Base-by-base conservation (phyloP, 495 filamentous ascomycete species). In the Xylaria flabelliformis region DNA sequence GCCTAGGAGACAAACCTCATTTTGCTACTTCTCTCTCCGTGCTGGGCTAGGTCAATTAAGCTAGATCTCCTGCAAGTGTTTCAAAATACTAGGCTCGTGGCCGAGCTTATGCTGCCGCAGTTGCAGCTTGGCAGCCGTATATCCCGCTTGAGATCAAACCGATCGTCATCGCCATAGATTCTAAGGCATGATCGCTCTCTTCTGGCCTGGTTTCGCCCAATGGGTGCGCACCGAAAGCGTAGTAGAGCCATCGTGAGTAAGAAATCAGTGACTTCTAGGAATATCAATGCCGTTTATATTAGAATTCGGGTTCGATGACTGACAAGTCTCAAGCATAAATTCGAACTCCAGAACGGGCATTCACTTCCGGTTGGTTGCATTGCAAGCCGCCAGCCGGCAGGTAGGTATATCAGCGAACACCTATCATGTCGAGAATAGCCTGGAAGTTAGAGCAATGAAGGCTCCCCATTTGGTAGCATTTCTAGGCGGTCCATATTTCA, bases 101-200 rank as follows among this genome's bases (percentile, higher is more conserved):
- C n/a, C 56, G 41, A 42, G 55, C 2, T 56, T 19, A 21, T 24
- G 46, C 53, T 48, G n/a, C 8, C 39, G 15, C 24, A 36, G 39
- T 69, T 68, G n/a, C 32, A 39, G 46, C 68, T 70, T 70, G 44
- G 68, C 68, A 21, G n/a, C n/a, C 15, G 17, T 53, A 50, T 53
- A 2, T 64, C 13, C 32, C 58, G 53, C 58, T 29, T 13, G 19
- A 53, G 5, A 56, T 42, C 26, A 44, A 53, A 41, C 58, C 1
- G 34, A 24, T 64, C 12, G 19, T 24, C 32, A 41, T 21, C 8
- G 19, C 42, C 12, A 32, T 21, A 29, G 41, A 17, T 39, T 26
- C 39, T 19, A 36, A 46, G 17, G 39, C 39, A 42, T 39, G 29
- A 24, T 68, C 44, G 21, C 19, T 63, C 21, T 41, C 58, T 32